phyloP scores from a whole-genome alignment of 768 basidiomycete species.

The Suillus subaureus region DNA sequence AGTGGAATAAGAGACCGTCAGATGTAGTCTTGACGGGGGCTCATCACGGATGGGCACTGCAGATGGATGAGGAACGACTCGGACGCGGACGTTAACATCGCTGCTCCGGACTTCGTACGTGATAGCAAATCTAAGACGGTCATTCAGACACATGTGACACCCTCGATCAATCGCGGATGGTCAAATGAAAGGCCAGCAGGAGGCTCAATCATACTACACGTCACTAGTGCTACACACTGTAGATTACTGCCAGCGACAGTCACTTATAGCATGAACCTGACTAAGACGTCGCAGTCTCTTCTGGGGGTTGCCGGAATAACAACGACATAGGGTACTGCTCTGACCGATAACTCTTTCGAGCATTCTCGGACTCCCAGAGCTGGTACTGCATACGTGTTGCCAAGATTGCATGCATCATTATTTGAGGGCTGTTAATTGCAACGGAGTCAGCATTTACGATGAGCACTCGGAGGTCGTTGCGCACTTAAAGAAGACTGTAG shows the following conservation, averaged over 20 bases:
- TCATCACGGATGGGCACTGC: neutral
- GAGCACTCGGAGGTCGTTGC: neutral
- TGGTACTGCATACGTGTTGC: slow-evolving; percentile 1
- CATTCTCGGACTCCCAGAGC: neutral
- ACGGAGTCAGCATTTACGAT: neutral
- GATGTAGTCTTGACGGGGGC: neutral
- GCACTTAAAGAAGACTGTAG: neutral
- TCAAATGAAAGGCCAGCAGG: neutral
- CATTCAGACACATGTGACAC: neutral
- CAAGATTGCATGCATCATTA: neutral
- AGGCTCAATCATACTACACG: neutral
- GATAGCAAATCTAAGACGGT: neutral
- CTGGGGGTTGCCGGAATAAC: neutral
- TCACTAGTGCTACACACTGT: neutral
- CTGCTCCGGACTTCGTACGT: neutral
- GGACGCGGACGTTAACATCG: neutral
- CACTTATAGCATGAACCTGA: neutral
- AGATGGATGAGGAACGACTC: neutral
- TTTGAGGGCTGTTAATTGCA: neutral
- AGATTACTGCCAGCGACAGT: neutral
- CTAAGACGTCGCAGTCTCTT: neutral
- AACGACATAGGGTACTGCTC: neutral
- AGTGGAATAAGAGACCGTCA: neutral
- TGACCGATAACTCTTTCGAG: neutral
- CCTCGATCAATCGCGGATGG: neutral